Percentiles rank a stretch among this genome's conserved stretches.
phyloP scores from a whole-genome alignment of 345 rosid species.

The Eucalyptus microcorys region DNA sequence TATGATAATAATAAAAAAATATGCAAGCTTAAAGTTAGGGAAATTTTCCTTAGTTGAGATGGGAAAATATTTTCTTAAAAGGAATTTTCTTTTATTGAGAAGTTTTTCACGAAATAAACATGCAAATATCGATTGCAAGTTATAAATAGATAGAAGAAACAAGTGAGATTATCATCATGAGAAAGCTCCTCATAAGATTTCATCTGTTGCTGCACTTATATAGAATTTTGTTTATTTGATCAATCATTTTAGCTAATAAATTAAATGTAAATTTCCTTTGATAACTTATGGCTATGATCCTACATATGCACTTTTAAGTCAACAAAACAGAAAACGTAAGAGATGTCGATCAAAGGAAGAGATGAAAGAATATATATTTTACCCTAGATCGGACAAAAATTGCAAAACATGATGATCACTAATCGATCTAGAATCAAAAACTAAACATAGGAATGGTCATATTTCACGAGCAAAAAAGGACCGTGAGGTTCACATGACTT shows the following conservation, averaged over 20 bases:
- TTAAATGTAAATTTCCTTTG: not conserved
- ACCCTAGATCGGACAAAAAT: not conserved
- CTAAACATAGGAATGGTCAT: not conserved
- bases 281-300: not conserved
- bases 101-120: not conserved
- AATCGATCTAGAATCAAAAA: not conserved
- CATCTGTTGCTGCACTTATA: not conserved
- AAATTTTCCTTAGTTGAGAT: not conserved
- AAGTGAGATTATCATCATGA: not conserved
- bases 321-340: not conserved
- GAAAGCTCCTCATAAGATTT: not conserved
- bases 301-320: not conserved
- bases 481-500: not conserved
- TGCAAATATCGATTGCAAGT: not conserved
- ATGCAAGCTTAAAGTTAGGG: not conserved
- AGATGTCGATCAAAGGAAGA: not conserved
- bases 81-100: not conserved
- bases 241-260: not conserved
- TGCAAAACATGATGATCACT: not conserved
- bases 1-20: not conserved
- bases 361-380: not conserved
- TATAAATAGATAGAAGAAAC: not conserved
- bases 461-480: not conserved
- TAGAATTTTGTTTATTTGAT: not conserved
- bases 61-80: not conserved